Conservation (phyloP, 805 yeast genomes). For the Sugiyamaella smithiae region DNA sequence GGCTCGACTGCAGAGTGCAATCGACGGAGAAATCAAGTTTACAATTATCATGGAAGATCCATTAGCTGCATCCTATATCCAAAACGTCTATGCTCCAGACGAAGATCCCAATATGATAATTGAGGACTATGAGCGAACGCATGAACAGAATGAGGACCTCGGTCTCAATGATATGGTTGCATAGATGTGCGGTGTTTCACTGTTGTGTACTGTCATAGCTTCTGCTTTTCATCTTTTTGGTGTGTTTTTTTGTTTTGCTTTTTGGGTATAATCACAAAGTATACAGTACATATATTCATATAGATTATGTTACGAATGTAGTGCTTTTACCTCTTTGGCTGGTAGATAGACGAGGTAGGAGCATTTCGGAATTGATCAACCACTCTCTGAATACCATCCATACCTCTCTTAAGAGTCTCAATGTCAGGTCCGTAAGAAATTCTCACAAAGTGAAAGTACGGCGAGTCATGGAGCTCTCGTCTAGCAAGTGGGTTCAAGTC, state of each 20-base stretch:
- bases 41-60: conserved; percentile 93
- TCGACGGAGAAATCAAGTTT: conserved; percentile 76
- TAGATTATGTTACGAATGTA: background rate
- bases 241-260: background rate
- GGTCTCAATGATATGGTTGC: conserved; percentile 57
- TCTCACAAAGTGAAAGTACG: conserved; percentile 58
- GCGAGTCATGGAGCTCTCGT: conserved; percentile 51
- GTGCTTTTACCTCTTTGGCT: conserved; percentile 5
- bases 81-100: conserved; percentile 98
- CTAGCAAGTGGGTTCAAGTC: conserved; percentile 53
- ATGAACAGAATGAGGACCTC: conserved; percentile 84
- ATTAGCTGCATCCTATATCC: conserved; percentile 89
- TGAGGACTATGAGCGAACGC: conserved; percentile 87
- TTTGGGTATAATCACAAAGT: too few relatives aligned
- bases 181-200: conserved; percentile 14
- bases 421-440: conserved; percentile 60
- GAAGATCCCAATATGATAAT: conserved; percentile 92
- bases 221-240: background rate
- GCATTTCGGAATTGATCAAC: conserved; percentile 21
- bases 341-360: conserved; percentile 7
- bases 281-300: too few relatives aligned
- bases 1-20: conserved; percentile 68
- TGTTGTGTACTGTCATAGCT: too few relatives aligned
- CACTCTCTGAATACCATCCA: conserved; percentile 58
- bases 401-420: conserved; percentile 48